Base-by-base conservation (phyloP, 805 yeast species). In the Nakazawaea sp. region DNA sequence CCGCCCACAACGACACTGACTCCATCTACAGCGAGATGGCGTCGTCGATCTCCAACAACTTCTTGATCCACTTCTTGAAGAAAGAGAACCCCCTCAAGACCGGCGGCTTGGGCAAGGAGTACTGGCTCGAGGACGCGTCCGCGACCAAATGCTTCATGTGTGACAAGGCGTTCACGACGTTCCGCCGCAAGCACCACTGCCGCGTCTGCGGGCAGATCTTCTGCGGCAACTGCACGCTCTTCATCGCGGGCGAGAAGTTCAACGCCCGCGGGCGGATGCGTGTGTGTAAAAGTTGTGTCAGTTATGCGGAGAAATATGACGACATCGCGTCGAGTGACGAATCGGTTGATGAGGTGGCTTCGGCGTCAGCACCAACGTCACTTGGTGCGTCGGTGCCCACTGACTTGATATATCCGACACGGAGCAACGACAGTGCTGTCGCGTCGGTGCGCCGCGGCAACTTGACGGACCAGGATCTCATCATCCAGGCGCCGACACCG, bases 71-170 rank as follows among this genome's bases (percentile, higher is more conserved):
- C 20, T 40, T 35, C 23, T 19, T 28, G 4, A 33, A 23, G 16
- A 19, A 24, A 27, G 33, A 28, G 18, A 40, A 35, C 27, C 43
- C 39, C 5, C 27, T 35, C 7, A 35, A 35, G 31, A 18, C 38
- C 5, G 42, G 39, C 10, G 39, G 39, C 3, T 35, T 40, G 33
- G 38, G 43, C 9, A 40, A 31, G 20, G 90, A 87, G 52, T 90
- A 87, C 55, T 90, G 98, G 98, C 81, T 90, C 86, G 87, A 89
- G 50, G 97, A 90, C 61, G 84, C 90, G 29, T 84, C 87, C 42
- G 95, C 95, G 0, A 73, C 80, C 7, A 92, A 87, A 44, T 90
- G 98, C 51, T 76, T 87, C 41, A 70, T 81, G 12, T 90, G 97
- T 56, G 85, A 82, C 39, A 70, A 78, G 38, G 74, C 76, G 3